phyloP scores from a whole-genome alignment of 805 yeast genomes.

The Metschnikowia matae region DNA sequence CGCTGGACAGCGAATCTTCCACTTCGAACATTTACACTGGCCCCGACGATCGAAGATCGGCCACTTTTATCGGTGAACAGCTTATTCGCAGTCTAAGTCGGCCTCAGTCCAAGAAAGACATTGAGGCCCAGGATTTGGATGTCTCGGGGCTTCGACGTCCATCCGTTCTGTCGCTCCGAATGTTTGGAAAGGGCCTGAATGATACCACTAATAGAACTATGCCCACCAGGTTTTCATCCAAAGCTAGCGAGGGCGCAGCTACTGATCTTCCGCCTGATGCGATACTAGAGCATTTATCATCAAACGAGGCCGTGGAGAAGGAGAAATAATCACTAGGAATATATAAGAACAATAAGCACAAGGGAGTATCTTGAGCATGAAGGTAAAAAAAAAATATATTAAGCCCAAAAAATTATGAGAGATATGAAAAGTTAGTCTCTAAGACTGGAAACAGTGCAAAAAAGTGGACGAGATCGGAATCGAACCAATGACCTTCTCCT shows the following conservation, averaged over 20 bases:
- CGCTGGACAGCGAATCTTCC: constrained; percentile 1
- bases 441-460: constrained; percentile 8
- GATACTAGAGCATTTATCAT: constrained; percentile 4
- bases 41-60: constrained; percentile 6
- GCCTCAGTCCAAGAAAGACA: constrained; percentile 7
- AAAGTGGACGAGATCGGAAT: constrained; percentile 67
- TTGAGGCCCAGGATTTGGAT: constrained; percentile 8
- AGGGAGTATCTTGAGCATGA: too few relatives aligned
- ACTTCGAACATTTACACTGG: background rate
- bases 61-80: constrained; percentile 14
- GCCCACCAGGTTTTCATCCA: background rate
- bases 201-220: background rate
- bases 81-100: constrained; percentile 14
- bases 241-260: background rate
- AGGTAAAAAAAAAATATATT: background rate
- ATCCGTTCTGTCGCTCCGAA: constrained; percentile 2
- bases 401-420: too few relatives aligned
- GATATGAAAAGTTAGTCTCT: too few relatives aligned
- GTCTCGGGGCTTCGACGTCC: background rate
- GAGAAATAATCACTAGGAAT: background rate
- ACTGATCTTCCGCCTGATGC: constrained; percentile 9
- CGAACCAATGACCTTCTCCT: constrained; percentile 76
- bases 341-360: background rate
- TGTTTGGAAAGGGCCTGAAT: background rate
- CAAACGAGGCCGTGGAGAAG: background rate